Evolutionary conservation across 805 yeast species (phyloP), one percentile per base, ranked within the genome.

Genomic region (Yarrowia keelungensis): DNA sequence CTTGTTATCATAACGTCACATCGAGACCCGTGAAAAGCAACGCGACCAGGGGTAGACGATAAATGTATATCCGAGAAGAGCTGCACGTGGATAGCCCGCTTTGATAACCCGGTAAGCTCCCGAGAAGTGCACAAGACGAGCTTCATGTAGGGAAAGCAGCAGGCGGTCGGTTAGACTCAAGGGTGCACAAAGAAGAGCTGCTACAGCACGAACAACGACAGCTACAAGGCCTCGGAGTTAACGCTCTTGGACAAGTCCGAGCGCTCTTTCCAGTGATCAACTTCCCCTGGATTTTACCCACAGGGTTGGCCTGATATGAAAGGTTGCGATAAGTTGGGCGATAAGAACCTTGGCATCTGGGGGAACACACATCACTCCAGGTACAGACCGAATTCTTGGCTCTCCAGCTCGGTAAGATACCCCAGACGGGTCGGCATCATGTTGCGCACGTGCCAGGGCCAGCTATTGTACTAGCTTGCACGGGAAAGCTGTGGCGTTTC

Each of bases 401-500:
- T 49, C 32, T 39, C 22, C 53, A 8, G 39, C 14, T 32, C 53
- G 39, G 22, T 8, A 8, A 32, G 38, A n/a, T 38, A 51, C 42
- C 43, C 43, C 58, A 36, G 43, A 51, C 35, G 38, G 3, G 19
- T n/a, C 38, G 5, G 3, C 26, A 11, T 9, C 35, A 26, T 5
- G 5, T 14, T 38, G 45, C 14, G 59, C 59, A 39, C 59, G 59
- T 53, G 59, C 59, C 45, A 53, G 45, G 59, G 59, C 32, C 32
- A 26, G 32, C 32, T 26, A 5, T 26, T 19, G 19, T 19, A 19
- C 19, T 26, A 26, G 32, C 32, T 26, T 26, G 32, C 32, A 2
- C 32, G 4, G 32, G 32, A 36, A 49, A 49, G 54, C 35, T 53
- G 59, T 53, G 59, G 59, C 59, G 59, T 53, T 53, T 53, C 45